These are phyloP conservation scores for Lachancea sp. DNA, from an alignment of 805 yeast species.

Conservation along the genomic window DNA sequence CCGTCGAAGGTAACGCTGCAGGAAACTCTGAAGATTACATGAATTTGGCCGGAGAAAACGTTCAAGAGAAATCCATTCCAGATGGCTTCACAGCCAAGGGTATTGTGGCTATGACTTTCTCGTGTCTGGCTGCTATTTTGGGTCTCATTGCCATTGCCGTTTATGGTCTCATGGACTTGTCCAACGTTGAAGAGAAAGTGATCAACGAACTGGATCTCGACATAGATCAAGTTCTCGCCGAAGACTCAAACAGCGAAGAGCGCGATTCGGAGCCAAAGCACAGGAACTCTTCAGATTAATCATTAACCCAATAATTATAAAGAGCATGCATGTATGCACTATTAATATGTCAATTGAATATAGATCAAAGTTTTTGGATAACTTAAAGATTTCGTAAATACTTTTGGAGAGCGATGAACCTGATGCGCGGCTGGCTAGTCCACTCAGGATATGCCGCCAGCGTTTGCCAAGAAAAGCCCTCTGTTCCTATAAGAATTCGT, in stretches of 20 bases:
- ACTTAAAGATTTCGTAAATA: too few relatives aligned
- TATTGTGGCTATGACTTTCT: slow-evolving; percentile 87
- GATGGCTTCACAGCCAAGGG: slow-evolving; percentile 92
- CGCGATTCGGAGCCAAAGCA: background rate
- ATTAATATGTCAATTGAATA: background rate
- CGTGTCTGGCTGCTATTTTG: slow-evolving; percentile 74
- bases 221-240: slow-evolving; percentile 34
- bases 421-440: too few relatives aligned
- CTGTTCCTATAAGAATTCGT: too few relatives aligned
- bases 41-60: slow-evolving; percentile 69
- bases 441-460: too few relatives aligned
- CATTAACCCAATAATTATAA: too few relatives aligned
- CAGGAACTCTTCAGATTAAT: background rate
- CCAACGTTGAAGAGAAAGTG: slow-evolving; percentile 58
- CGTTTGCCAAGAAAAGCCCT: too few relatives aligned
- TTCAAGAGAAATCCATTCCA: slow-evolving; percentile 64
- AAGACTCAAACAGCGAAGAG: slow-evolving; percentile 14
- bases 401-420: too few relatives aligned
- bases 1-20: slow-evolving; percentile 80
- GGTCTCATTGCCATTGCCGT: slow-evolving; percentile 72
- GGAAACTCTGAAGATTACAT: slow-evolving; percentile 58
- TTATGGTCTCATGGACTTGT: slow-evolving; percentile 83
- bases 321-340: too few relatives aligned
- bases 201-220: slow-evolving; percentile 47
- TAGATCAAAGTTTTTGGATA: background rate